A percentile compares a stretch with the other conserved stretches of the same genome.
Conservation (phyloP, 176 grass and related monocot genomes). For the Olyra latifolia region DNA sequence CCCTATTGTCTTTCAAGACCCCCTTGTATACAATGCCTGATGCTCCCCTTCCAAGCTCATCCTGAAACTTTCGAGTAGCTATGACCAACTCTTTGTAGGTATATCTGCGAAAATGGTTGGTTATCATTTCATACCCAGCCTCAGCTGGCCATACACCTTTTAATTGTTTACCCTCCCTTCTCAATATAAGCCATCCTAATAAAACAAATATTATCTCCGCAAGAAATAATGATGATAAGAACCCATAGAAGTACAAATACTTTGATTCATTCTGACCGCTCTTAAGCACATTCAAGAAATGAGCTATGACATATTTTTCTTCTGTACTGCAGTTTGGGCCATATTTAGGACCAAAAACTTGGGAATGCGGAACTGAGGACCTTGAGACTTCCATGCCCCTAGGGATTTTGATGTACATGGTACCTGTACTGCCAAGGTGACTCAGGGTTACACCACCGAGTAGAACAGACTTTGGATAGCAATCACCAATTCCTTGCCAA, state of each 20-base stretch:
- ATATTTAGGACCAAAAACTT: constrained; percentile 32
- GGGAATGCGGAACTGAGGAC: constrained; percentile 26
- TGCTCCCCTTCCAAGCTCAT: constrained; percentile 33
- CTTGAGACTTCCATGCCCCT: not conserved
- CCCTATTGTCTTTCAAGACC: constrained; percentile 19
- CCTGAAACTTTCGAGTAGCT: constrained; percentile 24
- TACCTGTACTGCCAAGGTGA: constrained; percentile 20
- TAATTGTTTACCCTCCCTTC: constrained; percentile 3
- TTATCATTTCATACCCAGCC: constrained; percentile 35
- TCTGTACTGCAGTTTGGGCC: constrained; percentile 6
- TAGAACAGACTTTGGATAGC: constrained; percentile 36
- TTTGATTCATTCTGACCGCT: not conserved
- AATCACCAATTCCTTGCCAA: constrained; percentile 41
- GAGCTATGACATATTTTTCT: not conserved
- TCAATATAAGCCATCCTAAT: constrained; percentile 32
- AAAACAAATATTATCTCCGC: constrained; percentile 17
- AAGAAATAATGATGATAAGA: constrained; percentile 36
- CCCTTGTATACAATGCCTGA: constrained; percentile 33
- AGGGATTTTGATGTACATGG: constrained; percentile 39
- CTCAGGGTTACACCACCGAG: constrained; percentile 10
- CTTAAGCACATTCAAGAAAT: constrained; percentile 8
- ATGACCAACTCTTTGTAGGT: constrained; percentile 24
- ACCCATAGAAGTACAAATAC: constrained; percentile 31
- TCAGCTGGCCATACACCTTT: constrained; percentile 32
- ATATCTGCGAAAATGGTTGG: constrained; percentile 39